A percentile compares a stretch with the other conserved stretches of the same genome.
phyloP scores from a whole-genome alignment of 2,329 filamentous ascomycete genomes.

The Mycosphaerella sp. region DNA sequence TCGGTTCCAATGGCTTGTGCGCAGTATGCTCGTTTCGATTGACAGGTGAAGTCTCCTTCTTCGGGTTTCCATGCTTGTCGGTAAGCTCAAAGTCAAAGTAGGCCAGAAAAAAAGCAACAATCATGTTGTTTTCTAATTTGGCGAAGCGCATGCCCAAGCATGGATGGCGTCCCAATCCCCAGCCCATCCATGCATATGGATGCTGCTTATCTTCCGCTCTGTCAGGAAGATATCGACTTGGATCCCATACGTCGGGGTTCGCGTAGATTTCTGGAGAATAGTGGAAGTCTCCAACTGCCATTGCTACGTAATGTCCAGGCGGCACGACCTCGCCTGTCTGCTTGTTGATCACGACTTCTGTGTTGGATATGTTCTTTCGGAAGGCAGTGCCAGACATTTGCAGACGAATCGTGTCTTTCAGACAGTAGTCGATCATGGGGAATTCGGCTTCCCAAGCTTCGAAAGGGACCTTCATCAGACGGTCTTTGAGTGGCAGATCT shows the following conservation, averaged over 20 bases:
- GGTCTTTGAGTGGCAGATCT: constrained; percentile 33
- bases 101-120: constrained; percentile 46
- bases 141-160: constrained; percentile 45
- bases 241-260: constrained; percentile 48
- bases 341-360: constrained; percentile 41
- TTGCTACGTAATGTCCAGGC: constrained; percentile 42
- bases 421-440: constrained; percentile 46
- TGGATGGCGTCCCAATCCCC: constrained; percentile 39
- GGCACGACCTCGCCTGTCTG: constrained; percentile 46
- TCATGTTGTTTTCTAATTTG: constrained; percentile 49
- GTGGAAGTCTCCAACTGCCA: constrained; percentile 46
- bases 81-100: constrained; percentile 45
- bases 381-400: constrained; percentile 46
- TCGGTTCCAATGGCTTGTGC: constrained; percentile 36
- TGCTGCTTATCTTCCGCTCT: constrained; percentile 45
- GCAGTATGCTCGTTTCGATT: constrained; percentile 39
- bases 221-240: constrained; percentile 44
- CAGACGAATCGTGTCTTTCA: constrained; percentile 51
- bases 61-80: constrained; percentile 37
- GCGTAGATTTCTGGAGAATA: constrained; percentile 46
- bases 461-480: constrained; percentile 42
- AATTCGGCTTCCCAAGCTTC: constrained; percentile 54
- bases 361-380: constrained; percentile 47
- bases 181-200: constrained; percentile 34
- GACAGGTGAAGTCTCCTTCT: constrained; percentile 29